phyloP scores from a whole-genome alignment of 768 basidiomycete genomes.

The Pleurotus pulmonarius region DNA sequence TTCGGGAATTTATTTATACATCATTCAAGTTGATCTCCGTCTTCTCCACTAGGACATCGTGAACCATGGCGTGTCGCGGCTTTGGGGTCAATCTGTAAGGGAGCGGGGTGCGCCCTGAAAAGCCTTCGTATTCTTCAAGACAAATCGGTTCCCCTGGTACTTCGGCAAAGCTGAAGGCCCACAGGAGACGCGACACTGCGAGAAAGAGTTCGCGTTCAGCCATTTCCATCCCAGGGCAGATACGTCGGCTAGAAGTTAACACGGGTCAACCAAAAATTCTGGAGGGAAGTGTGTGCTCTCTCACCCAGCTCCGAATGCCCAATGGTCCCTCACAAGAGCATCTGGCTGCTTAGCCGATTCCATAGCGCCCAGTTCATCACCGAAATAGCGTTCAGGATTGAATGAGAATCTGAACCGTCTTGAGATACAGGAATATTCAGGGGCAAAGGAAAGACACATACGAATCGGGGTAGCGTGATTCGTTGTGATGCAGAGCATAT shows the following conservation, averaged over 20 bases:
- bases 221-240: constrained; percentile 30
- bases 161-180: constrained; percentile 25
- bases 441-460: constrained; percentile 10
- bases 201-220: constrained; percentile 33
- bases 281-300: constrained; percentile 7
- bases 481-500: constrained; percentile 21
- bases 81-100: constrained; percentile 21
- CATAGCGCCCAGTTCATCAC: constrained; percentile 18
- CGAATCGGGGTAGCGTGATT: constrained; percentile 27
- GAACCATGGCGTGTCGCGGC: constrained; percentile 13
- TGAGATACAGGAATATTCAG: background rate
- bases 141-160: constrained; percentile 29
- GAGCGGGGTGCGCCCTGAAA: constrained; percentile 27
- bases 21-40: constrained; percentile 1
- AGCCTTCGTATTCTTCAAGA: constrained; percentile 34
- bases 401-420: constrained; percentile 16
- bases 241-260: constrained; percentile 17
- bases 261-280: background rate
- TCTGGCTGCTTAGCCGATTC: constrained; percentile 28
- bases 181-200: constrained; percentile 29
- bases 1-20: background rate
- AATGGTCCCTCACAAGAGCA: constrained; percentile 30
- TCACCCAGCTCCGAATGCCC: constrained; percentile 34
- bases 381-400: constrained; percentile 31
- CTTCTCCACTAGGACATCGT: constrained; percentile 7